phyloP scores from a whole-genome alignment of 306 rosid genomes.

The Dalbergia cultrata region DNA sequence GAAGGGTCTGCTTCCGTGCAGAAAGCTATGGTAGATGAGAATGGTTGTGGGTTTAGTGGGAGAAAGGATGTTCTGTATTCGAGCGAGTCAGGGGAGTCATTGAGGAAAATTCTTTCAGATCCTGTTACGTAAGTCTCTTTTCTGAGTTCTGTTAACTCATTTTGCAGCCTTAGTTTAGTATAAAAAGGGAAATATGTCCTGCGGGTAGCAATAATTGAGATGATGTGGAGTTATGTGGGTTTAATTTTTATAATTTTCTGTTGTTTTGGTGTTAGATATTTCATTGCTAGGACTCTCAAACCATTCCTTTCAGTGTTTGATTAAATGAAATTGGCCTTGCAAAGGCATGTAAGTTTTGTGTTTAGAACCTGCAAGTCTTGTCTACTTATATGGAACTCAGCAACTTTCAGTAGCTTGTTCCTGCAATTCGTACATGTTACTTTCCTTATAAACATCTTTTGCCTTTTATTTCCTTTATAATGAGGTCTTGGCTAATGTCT shows the following conservation, averaged over 20 bases:
- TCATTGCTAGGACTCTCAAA: constrained; percentile 5
- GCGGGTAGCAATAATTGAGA: constrained; percentile 25
- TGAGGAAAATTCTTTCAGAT: constrained; percentile 86
- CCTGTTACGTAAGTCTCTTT: constrained; percentile 82
- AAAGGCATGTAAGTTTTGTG: not conserved
- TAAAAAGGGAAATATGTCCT: not conserved
- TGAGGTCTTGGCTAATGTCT: not conserved
- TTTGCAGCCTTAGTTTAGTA: not conserved
- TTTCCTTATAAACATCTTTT: not conserved
- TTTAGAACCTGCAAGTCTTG: not conserved
- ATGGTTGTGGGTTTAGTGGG: constrained; percentile 89
- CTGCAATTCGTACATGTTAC: not conserved
- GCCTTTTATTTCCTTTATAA: not conserved
- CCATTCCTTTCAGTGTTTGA: not conserved
- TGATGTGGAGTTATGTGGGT: not conserved
- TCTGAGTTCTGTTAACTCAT: not conserved
- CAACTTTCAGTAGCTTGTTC: constrained; percentile 6
- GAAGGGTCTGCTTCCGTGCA: constrained; percentile 76
- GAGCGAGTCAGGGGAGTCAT: constrained; percentile 83
- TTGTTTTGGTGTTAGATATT: constrained; percentile 2
- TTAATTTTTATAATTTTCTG: not conserved
- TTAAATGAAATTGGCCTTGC: not conserved
- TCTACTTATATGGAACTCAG: not conserved
- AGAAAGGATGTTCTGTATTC: constrained; percentile 70
- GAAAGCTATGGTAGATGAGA: constrained; percentile 71